Percentiles rank a stretch among this genome's conserved stretches.
phyloP scores from a whole-genome alignment of 495 filamentous ascomycete species.

The Achaetomiella virescens region DNA sequence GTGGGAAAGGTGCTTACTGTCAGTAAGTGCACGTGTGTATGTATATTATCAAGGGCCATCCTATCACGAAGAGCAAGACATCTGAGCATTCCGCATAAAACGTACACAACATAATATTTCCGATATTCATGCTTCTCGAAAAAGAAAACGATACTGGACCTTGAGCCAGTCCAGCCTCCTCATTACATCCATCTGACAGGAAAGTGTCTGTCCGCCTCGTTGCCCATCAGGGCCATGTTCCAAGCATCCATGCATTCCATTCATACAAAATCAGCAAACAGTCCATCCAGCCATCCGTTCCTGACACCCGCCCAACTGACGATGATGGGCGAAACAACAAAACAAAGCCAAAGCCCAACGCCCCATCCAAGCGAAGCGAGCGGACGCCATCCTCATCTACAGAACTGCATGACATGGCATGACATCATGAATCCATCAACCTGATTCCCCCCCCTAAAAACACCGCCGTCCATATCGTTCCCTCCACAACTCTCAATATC shows the following conservation, averaged over 20 bases:
- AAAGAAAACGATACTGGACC: no score
- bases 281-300: background rate
- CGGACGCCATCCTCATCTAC: no score
- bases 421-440: background rate
- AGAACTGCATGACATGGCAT: background rate
- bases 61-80: no score
- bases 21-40: no score
- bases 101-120: no score
- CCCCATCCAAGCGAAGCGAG: background rate
- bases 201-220: background rate
- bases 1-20: no score
- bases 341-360: background rate
- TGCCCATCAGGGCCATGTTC: background rate
- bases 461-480: no score
- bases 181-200: constrained; percentile 6
- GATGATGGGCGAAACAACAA: background rate
- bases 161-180: background rate
- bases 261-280: background rate
- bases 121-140: no score
- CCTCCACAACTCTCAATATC: background rate
- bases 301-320: background rate
- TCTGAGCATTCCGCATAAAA: no score
- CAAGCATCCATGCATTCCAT: background rate
- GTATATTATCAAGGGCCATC: no score
- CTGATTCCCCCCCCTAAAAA: background rate